Evolutionary conservation across 768 basidiomycete species (phyloP).

Genomic region (Boletus rex-veris): DNA sequence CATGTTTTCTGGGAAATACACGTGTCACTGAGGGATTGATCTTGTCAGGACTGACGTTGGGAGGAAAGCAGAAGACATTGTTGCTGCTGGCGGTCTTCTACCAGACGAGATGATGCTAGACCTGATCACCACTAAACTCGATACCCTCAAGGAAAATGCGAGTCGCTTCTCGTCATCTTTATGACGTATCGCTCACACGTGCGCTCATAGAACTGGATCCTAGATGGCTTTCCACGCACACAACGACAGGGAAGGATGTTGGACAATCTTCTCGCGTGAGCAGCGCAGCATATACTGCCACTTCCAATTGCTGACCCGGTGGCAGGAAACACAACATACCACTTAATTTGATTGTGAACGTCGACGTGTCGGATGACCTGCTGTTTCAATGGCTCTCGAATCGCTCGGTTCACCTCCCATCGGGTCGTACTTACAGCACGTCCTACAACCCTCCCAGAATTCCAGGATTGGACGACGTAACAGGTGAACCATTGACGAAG

Average conservation of each 20-base stretch:
- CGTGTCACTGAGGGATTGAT: not conserved
- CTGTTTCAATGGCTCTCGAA: conserved; percentile 80
- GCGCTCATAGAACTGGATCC: conserved; percentile 69
- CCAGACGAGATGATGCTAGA: conserved; percentile 77
- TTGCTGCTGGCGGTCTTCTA: conserved; percentile 70
- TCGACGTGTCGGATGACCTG: conserved; percentile 79
- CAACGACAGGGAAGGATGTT: conserved; percentile 74
- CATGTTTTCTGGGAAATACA: not conserved
- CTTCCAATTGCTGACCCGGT: not conserved
- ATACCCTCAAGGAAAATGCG: conserved; percentile 60
- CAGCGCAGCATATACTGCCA: not conserved
- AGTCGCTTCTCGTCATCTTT: conserved; percentile 15
- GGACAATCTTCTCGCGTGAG: conserved; percentile 67
- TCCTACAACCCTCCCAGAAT: conserved; percentile 81
- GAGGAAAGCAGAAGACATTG: conserved; percentile 67
- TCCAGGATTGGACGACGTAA: conserved; percentile 76
- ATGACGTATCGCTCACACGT: conserved; percentile 5
- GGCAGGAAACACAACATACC: conserved; percentile 57
- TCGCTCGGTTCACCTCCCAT: conserved; percentile 82
- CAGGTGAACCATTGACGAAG: conserved; percentile 76
- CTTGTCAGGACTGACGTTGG: conserved; percentile 64
- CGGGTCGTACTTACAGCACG: conserved; percentile 84
- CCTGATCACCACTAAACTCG: conserved; percentile 68
- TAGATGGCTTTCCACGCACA: conserved; percentile 91
- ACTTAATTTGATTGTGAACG: conserved; percentile 74